These are phyloP conservation scores for Podospora pseudocomata DNA, from an alignment of 495 filamentous ascomycete species.

Conservation along the genomic window DNA sequence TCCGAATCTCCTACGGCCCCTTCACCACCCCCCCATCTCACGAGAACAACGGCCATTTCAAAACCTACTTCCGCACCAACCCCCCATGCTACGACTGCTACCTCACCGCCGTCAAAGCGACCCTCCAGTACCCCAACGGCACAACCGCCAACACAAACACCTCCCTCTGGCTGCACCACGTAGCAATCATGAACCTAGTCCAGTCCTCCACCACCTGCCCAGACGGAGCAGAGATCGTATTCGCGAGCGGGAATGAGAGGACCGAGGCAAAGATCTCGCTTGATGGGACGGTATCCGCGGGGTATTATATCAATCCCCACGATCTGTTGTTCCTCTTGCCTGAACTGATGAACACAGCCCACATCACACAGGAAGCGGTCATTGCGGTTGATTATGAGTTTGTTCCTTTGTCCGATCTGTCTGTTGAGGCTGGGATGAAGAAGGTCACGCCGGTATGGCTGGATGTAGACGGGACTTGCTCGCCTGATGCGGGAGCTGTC, in stretches of 20 bases:
- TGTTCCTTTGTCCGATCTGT: conserved; percentile 9
- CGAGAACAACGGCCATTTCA: conserved; percentile 16
- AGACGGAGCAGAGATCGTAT: conserved; percentile 3
- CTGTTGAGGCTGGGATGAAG: conserved; percentile 12
- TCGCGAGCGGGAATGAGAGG: conserved; percentile 29
- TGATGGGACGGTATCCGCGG: conserved; percentile 23
- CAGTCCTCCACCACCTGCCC: conserved; percentile 11
- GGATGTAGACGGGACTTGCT: conserved; percentile 27
- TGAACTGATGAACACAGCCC: conserved; percentile 31
- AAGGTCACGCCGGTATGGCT: conserved; percentile 27
- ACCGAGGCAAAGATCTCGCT: conserved; percentile 17
- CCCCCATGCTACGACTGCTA: conserved; percentile 30
- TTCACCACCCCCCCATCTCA: conserved; percentile 17
- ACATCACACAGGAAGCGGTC: conserved; percentile 17
- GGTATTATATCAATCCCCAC: conserved; percentile 21
- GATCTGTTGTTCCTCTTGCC: conserved; percentile 15
- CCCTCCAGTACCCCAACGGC: conserved; percentile 30
- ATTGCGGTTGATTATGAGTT: conserved; percentile 31
- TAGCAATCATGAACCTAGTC: conserved; percentile 19
- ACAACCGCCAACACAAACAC: conserved; percentile 27
- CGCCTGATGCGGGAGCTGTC: conserved; percentile 5
- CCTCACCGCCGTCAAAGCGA: conserved; percentile 22
- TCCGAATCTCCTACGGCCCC: conserved; percentile 27
- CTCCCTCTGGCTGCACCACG: conserved; percentile 28
- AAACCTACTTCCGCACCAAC: conserved; percentile 6